phyloP scores from a whole-genome alignment of 176 grass and related monocot species.

The Musa troglodytarum region DNA sequence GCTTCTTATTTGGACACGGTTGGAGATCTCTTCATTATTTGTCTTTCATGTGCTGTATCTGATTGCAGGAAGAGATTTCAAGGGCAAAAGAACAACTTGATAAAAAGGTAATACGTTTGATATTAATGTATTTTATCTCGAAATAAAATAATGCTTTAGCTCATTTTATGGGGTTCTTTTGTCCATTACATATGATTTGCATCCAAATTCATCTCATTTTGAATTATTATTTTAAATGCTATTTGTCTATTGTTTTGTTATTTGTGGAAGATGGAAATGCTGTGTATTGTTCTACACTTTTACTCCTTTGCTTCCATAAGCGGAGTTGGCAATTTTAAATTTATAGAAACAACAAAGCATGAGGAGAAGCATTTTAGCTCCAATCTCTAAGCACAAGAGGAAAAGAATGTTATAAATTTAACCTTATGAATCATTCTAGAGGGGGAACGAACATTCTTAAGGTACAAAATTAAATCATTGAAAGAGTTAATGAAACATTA shows the following conservation, averaged over 20 bases:
- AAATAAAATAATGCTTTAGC: not conserved
- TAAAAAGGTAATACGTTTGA: slow-evolving; percentile 51
- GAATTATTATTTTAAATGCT: not conserved
- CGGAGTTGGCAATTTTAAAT: not conserved
- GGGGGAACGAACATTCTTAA: too few relatives aligned
- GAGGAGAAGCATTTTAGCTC: not conserved
- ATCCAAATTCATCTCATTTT: not conserved
- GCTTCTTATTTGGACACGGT: too few relatives aligned
- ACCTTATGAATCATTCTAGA: too few relatives aligned
- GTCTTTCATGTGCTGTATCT: slow-evolving; percentile 1
- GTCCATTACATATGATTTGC: not conserved
- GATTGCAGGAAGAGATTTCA: slow-evolving; percentile 62
- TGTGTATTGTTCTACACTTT: not conserved
- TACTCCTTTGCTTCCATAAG: not conserved
- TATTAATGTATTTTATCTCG: not conserved
- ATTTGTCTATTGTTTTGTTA: too few relatives aligned
- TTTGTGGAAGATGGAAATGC: too few relatives aligned
- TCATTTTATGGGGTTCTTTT: not conserved
- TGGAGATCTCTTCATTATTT: too few relatives aligned
- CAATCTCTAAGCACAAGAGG: not conserved
- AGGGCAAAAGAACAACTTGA: slow-evolving; percentile 53
- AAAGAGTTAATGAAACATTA: too few relatives aligned
- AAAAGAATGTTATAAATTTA: too few relatives aligned
- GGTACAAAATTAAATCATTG: too few relatives aligned
- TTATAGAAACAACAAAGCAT: not conserved